Conservation (phyloP, 768 basidiomycete genomes). For the Suillus occidentalis region DNA sequence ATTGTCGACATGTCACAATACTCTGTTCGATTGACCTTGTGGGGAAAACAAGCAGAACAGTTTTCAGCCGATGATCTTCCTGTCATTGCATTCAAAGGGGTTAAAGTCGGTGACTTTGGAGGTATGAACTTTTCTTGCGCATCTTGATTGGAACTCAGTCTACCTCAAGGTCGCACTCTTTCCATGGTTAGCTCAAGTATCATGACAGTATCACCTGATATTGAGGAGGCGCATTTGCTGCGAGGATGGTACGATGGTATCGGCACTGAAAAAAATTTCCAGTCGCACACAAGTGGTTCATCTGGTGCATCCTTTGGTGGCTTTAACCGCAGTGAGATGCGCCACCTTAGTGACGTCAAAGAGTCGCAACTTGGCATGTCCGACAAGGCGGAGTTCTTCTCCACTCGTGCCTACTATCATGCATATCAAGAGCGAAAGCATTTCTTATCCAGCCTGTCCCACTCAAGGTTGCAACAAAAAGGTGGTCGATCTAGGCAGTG, state of each 20-base stretch:
- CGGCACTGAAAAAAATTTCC: conserved; percentile 66
- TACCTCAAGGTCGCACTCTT: conserved; percentile 68
- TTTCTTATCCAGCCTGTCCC: conserved; percentile 89
- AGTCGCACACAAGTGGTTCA: conserved; percentile 57
- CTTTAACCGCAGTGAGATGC: conserved; percentile 74
- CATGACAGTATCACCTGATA: conserved; percentile 87
- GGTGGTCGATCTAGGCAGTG: conserved; percentile 62
- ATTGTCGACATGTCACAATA: conserved; percentile 83
- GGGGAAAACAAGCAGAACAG: conserved; percentile 93
- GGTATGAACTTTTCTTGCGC: conserved; percentile 41
- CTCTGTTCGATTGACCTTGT: conserved; percentile 83
- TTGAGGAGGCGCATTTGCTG: conserved; percentile 82
- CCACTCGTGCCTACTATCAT: conserved; percentile 78
- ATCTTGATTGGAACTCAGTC: conserved; percentile 12
- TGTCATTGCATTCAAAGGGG: conserved; percentile 91
- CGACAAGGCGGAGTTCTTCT: conserved; percentile 82
- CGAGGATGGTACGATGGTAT: conserved; percentile 90
- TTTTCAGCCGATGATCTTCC: conserved; percentile 60
- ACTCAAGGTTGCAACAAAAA: conserved; percentile 86
- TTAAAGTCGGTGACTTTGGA: conserved; percentile 90
- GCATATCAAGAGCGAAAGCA: conserved; percentile 80
- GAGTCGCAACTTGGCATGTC: conserved; percentile 70
- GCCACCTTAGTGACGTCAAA: conserved; percentile 76
- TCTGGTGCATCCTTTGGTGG: conserved; percentile 38
- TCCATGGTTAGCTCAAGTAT: conserved; percentile 81